Conservation (phyloP, 805 yeast species). For the Saccharomycopsis sp. region DNA sequence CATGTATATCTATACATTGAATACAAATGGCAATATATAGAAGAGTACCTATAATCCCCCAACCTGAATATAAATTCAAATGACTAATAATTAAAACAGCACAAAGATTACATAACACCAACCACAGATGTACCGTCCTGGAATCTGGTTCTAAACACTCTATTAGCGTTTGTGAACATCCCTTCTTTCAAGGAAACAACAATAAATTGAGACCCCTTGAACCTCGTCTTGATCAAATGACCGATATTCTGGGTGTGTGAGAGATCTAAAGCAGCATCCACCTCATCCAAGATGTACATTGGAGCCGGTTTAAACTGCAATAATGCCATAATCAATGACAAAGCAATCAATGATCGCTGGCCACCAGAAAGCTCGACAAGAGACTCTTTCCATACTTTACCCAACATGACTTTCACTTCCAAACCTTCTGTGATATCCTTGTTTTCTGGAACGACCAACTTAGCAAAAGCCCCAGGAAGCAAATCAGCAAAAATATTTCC, state of each 20-base stretch:
- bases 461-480: constrained; percentile 84
- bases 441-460: constrained; percentile 75
- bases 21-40: too few species aligned
- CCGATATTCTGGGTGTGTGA: constrained; percentile 98
- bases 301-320: constrained; percentile 97
- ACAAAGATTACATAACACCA: constrained; percentile 56
- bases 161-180: constrained; percentile 94
- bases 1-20: too few species aligned
- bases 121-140: constrained; percentile 97
- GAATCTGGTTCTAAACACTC: constrained; percentile 87
- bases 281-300: constrained; percentile 95
- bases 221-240: constrained; percentile 87
- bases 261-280: constrained; percentile 95
- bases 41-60: too few species aligned
- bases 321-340: constrained; percentile 85
- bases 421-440: constrained; percentile 83
- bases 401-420: constrained; percentile 83
- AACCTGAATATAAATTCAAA: background rate
- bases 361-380: constrained; percentile 95
- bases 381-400: constrained; percentile 93
- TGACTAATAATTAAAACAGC: too few species aligned
- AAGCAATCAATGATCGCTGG: constrained; percentile 88
- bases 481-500: constrained; percentile 86
- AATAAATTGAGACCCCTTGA: constrained; percentile 92
- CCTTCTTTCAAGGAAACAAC: constrained; percentile 97